Percentiles rank a stretch among this genome's conserved stretches.
Evolutionary conservation across 139 green algal genomes (phyloP).

Genomic region (Penium margaritaceum): DNA sequence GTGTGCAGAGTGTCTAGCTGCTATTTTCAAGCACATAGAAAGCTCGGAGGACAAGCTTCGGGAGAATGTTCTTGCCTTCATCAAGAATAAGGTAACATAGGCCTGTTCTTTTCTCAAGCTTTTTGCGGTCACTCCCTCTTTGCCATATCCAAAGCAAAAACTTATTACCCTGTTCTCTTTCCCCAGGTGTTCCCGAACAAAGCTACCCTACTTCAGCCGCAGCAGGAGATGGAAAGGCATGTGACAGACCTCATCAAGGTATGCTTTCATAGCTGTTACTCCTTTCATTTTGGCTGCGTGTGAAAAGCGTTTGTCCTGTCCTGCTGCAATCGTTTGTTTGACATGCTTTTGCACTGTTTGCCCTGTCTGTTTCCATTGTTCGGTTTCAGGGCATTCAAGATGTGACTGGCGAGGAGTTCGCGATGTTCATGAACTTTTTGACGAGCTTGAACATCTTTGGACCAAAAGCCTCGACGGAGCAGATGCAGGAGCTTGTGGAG

Average conservation of each 20-base stretch:
- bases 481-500: conserved; percentile 39
- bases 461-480: conserved; percentile 18
- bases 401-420: conserved; percentile 39
- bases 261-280: not conserved
- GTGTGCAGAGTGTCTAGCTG: conserved; percentile 18
- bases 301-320: no score
- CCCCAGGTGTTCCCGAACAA: conserved; percentile 37
- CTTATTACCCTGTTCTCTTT: no score
- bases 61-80: conserved; percentile 31
- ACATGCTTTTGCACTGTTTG: no score
- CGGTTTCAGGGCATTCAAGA: conserved; percentile 29
- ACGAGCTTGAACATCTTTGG: conserved; percentile 17
- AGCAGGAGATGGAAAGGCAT: conserved; percentile 35
- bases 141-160: no score
- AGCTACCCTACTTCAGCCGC: conserved; percentile 22
- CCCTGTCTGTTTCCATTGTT: not conserved
- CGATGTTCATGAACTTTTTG: conserved; percentile 40
- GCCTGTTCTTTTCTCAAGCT: no score
- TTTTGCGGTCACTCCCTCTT: no score
- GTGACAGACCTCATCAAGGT: conserved; percentile 45
- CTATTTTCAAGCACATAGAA: conserved; percentile 45
- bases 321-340: no score
- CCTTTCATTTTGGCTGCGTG: not conserved
- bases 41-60: conserved; percentile 32
- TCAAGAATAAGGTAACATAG: conserved; percentile 39